These are phyloP conservation scores for Rhodotorula sp. DNA, from an alignment of 1,284 basidiomycete species.

Conservation along the genomic window DNA sequence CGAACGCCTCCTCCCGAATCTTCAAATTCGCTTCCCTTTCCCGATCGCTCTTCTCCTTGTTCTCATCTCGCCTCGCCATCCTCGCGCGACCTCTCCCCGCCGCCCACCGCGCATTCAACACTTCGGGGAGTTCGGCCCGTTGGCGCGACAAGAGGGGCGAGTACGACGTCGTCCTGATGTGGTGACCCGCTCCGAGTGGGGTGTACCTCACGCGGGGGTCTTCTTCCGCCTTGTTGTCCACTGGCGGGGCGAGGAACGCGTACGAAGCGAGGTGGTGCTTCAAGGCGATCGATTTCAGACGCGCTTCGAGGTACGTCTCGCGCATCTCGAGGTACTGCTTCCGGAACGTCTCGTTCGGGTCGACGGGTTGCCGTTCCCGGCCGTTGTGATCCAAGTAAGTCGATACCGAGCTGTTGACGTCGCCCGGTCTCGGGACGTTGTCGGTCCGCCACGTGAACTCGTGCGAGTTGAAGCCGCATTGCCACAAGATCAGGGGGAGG, in stretches of 20 bases:
- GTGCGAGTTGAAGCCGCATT: constrained; percentile 71
- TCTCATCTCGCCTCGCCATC: constrained; percentile 30
- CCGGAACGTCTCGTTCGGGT: constrained; percentile 29
- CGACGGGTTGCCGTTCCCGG: constrained; percentile 13
- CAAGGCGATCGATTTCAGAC: constrained; percentile 36
- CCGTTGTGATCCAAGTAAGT: constrained; percentile 53
- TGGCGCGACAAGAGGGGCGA: constrained; percentile 64
- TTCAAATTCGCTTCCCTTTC: constrained; percentile 31
- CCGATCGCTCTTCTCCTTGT: constrained; percentile 22
- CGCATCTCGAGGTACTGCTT: constrained; percentile 35
- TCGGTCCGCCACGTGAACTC: constrained; percentile 75
- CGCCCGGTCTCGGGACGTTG: constrained; percentile 49
- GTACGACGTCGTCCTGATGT: constrained; percentile 63
- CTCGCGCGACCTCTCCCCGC: constrained; percentile 51
- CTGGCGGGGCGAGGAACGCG: constrained; percentile 34
- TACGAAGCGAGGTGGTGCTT: constrained; percentile 54
- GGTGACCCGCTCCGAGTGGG: constrained; percentile 71
- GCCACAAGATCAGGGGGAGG: constrained; percentile 88
- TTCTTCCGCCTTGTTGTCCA: not conserved
- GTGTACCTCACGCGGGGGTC: constrained; percentile 51
- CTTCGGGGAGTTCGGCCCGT: constrained; percentile 66
- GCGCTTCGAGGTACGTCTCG: constrained; percentile 31
- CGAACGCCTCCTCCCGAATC: constrained; percentile 31
- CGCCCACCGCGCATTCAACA: constrained; percentile 73
- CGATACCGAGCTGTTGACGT: constrained; percentile 43